Base-by-base conservation (phyloP, 768 basidiomycete genomes). In the Sarcomyxa edulis region DNA sequence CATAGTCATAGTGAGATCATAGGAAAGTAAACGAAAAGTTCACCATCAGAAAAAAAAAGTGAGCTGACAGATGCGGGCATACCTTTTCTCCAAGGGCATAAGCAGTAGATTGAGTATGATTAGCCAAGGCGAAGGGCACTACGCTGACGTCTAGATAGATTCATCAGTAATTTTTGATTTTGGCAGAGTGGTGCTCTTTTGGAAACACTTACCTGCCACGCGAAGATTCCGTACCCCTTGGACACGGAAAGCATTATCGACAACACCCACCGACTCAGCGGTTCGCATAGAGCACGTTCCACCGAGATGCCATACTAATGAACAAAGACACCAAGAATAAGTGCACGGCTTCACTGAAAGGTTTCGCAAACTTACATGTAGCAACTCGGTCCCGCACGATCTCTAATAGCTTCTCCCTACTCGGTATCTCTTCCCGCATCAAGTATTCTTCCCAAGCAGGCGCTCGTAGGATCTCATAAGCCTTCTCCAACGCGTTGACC, bases 61-160 rank as follows among this genome's bases (percentile, higher is more conserved):
- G n/a, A n/a, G n/a, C n/a, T n/a, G n/a, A n/a, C n/a, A n/a, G n/a
- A n/a, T n/a, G n/a, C n/a, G n/a, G 12, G 32, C 38, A 14, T 7
- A 39, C 38, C 38, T 39, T 39, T 18, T 39, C 38, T 14, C 38
- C 38, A 23, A 39, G 28, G 1, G 38, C 38, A 39, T 39, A 39
- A 14, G 29, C 38, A 21, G 32, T 31, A 11, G 38, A 20, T 22
- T 39, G 38, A 0, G 38, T 39, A 27, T 39, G 38, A 11, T 19
- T 31, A 2, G 19, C 30, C 11, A 39, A 14, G 3, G 38, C 29
- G 29, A 39, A 39, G 12, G 38, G 38, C 11, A 39, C 24, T 10
- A 39, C 38, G 18, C 38, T 39, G 7, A 31, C 32, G n/a, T 39
- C 38, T 39, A 30, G 3, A 7, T 38, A 4, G 1, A 37, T 14